Percentiles rank a stretch among this genome's conserved stretches.
These are phyloP conservation scores for Sclerotinia subarctica DNA, from an alignment of 2,329 filamentous ascomycete species.

Conservation along the genomic window DNA sequence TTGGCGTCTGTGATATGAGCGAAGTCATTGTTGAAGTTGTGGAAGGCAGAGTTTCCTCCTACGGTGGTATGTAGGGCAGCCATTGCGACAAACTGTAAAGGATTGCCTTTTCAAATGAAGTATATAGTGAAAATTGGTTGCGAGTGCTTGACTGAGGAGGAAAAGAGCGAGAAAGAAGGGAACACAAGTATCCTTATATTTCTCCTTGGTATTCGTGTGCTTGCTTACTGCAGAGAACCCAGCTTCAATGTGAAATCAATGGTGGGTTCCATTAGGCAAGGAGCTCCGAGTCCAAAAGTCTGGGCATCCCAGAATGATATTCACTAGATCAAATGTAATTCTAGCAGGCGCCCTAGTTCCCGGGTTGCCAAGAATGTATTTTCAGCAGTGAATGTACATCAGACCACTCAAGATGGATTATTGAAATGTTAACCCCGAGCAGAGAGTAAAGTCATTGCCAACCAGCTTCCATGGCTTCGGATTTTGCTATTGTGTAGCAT, in stretches of 20 bases:
- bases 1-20: constrained; percentile 65
- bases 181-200: constrained; percentile 15
- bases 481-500: constrained; percentile 9
- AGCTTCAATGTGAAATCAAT: neutral
- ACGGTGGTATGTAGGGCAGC: constrained; percentile 69
- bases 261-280: constrained; percentile 3
- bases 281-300: constrained; percentile 20
- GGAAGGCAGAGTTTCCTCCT: constrained; percentile 68
- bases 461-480: neutral
- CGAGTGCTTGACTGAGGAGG: constrained; percentile 25
- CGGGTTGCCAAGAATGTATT: neutral
- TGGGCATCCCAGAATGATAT: constrained; percentile 9
- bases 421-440: neutral
- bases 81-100: constrained; percentile 14
- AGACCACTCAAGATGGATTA: neutral
- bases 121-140: neutral
- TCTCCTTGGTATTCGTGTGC: neutral
- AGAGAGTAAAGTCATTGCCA: neutral
- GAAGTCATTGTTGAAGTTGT: constrained; percentile 77
- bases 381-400: neutral
- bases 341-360: neutral
- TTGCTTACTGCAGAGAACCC: neutral
- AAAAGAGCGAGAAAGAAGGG: neutral
- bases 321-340: neutral
- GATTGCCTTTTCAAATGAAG: neutral